Evolutionary conservation across 176 grass and related monocot genomes (phyloP).

Genomic region (Tillandsia leiboldiana): DNA sequence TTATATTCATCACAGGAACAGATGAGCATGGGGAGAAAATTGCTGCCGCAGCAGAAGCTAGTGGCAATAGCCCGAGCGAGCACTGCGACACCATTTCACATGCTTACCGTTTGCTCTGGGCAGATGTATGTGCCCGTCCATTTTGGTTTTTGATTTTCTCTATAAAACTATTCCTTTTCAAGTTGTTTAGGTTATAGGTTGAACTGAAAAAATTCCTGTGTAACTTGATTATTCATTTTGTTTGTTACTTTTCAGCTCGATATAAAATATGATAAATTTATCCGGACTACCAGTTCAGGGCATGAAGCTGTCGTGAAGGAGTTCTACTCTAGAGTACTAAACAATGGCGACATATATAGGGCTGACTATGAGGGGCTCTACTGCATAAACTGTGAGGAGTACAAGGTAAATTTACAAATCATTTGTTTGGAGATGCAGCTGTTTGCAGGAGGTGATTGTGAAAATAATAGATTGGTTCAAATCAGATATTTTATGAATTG

Average conservation of each 20-base stretch:
- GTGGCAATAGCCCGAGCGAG: slow-evolving; percentile 60
- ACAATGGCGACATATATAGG: slow-evolving; percentile 79
- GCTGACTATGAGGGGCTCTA: slow-evolving; percentile 96
- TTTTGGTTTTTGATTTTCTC: slow-evolving; percentile 12
- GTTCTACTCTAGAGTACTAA: slow-evolving; percentile 83
- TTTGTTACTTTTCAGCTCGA: slow-evolving; percentile 49
- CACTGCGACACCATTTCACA: slow-evolving; percentile 75
- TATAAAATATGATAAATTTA: slow-evolving; percentile 82
- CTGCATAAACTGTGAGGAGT: slow-evolving; percentile 88
- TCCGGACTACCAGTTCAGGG: slow-evolving; percentile 73
- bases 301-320: slow-evolving; percentile 83
- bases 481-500: too few relatives aligned
- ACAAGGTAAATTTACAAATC: slow-evolving; percentile 56
- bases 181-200: background rate
- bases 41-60: slow-evolving; percentile 61
- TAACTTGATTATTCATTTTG: slow-evolving; percentile 23
- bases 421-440: background rate
- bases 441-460: too few relatives aligned
- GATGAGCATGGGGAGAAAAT: slow-evolving; percentile 99
- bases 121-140: slow-evolving; percentile 39
- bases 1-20: slow-evolving; percentile 87
- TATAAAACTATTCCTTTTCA: background rate
- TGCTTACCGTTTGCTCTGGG: slow-evolving; percentile 67
- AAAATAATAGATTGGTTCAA: too few relatives aligned
- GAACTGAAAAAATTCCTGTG: slow-evolving; percentile 8